Evolutionary conservation across 2,329 filamentous ascomycete genomes (phyloP), one percentile per base, ranked within the genome.

Genomic region (Colletotrichum siamense): DNA sequence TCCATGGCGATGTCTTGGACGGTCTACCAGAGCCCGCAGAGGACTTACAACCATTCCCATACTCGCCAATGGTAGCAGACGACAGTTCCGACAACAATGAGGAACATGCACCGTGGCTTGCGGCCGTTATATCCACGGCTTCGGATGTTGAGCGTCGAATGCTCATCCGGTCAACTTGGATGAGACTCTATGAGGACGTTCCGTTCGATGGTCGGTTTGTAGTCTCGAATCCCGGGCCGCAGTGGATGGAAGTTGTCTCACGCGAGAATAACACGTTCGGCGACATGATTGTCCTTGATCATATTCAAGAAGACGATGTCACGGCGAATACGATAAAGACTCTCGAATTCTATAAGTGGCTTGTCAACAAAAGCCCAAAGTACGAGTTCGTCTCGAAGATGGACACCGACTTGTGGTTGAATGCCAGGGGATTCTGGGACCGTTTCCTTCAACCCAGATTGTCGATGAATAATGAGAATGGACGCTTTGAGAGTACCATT

Each of bases 311-410:
- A 76, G 79, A 82, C 66, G 80, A 82, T 16, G 36, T 83, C 8
- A 82, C 80, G 6, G 82, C 83, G 52, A 84, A 84, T 71, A 83
- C 82, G 10, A 77, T 84, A 75, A 84, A 84, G 78, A 82, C 82
- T 6, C 78, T 84, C 16, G 83, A 84, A 76, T 79, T 84, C 8
- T 83, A 81, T 78, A 80, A 82, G 69, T 82, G 80, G 79, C 80
- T 84, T 24, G 75, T 81, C n/a, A 61, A 70, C 7, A 69, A 76
- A 8, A 75, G 79, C 16, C 66, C 61, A 6, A 73, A 59, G 5
- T 84, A 83, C 78, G 79, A 82, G 49, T 84, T 81, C 57, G 80
- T 84, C 18, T 80, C 82, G 36, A 84, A 84, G 75, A 75, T 84
- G 59, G 83, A 84, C 57, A 83, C 82, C 1, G 83, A 84, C 73